Evolutionary conservation across 495 filamentous ascomycete genomes (phyloP).

Genomic region (Neurospora sp.): DNA sequence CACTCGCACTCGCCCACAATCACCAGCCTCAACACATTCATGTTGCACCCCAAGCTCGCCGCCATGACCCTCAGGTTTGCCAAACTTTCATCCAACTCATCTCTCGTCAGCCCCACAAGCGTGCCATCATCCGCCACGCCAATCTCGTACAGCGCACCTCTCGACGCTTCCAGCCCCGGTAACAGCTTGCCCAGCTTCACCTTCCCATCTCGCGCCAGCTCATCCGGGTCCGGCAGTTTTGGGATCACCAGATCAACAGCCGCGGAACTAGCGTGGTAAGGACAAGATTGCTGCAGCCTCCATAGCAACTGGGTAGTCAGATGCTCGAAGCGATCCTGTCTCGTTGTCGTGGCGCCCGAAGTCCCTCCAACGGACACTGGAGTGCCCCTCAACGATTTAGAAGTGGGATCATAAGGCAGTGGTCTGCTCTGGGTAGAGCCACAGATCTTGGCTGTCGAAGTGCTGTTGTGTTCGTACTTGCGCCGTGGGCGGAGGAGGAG

Average conservation of each 20-base stretch:
- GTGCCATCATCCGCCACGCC: conserved; percentile 92
- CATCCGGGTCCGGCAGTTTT: conserved; percentile 52
- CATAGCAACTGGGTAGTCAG: conserved; percentile 91
- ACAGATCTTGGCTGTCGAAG: conserved; percentile 19
- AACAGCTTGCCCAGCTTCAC: conserved; percentile 53
- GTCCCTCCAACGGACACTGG: conserved; percentile 11
- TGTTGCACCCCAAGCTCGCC: conserved; percentile 75
- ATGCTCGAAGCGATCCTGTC: conserved; percentile 77
- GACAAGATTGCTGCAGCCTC: conserved; percentile 90
- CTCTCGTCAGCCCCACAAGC: conserved; percentile 77
- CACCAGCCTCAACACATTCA: conserved; percentile 78
- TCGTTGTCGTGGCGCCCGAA: conserved; percentile 45
- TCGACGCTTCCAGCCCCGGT: conserved; percentile 82
- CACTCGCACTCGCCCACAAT: conserved; percentile 80
- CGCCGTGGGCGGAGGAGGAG: conserved; percentile 73
- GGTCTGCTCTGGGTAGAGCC: conserved; percentile 51
- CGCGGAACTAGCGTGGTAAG: conserved; percentile 71
- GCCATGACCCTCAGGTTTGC: conserved; percentile 80
- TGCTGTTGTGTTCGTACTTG: conserved; percentile 53
- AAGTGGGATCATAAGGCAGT: conserved; percentile 49
- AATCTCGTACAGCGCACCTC: conserved; percentile 91
- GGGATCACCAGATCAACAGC: conserved; percentile 58
- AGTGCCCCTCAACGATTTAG: conserved; percentile 11
- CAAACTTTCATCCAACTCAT: conserved; percentile 87
- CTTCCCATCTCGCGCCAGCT: conserved; percentile 18